A percentile compares a stretch with the other conserved stretches of the same genome.
phyloP scores from a whole-genome alignment of 768 basidiomycete genomes.

The Bullera alba region DNA sequence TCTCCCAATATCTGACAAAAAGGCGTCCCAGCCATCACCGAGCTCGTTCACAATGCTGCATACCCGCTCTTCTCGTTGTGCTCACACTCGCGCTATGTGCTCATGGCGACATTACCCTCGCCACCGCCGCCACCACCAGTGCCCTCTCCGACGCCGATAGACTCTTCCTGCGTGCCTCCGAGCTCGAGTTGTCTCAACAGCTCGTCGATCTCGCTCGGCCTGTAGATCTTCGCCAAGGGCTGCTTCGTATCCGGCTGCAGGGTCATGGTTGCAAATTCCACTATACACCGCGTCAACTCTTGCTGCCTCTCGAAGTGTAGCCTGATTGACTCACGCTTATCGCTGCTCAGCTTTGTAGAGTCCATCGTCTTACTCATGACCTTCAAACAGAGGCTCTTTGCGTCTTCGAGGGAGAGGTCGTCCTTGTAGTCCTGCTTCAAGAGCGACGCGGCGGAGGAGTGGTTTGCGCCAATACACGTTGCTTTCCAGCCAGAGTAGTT shows the following conservation, averaged over 20 bases:
- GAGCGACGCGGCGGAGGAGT: conserved; percentile 55
- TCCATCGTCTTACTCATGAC: conserved; percentile 99
- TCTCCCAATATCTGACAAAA: too few species aligned
- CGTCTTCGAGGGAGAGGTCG: conserved; percentile 81
- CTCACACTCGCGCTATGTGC: too few species aligned
- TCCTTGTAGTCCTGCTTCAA: conserved; percentile 99
- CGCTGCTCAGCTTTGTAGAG: conserved; percentile 88
- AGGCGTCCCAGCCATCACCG: too few species aligned
- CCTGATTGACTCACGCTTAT: conserved; percentile 67
- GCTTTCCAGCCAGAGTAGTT: conserved; percentile 99
- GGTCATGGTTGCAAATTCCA: conserved; percentile 92
- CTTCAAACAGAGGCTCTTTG: conserved; percentile 80
- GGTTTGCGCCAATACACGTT: conserved; percentile 97
- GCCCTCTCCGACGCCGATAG: conserved; percentile 41
- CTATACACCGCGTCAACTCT: conserved; percentile 49
- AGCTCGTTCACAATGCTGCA: too few species aligned
- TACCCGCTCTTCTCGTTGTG: too few species aligned
- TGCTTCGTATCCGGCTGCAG: conserved; percentile 67
- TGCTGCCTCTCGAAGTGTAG: neutral
- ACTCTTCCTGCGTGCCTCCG: conserved; percentile 70
- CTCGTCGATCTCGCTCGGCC: conserved; percentile 78
- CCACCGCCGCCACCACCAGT: conserved; percentile 43
- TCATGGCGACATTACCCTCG: conserved; percentile 40
- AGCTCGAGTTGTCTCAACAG: conserved; percentile 70
- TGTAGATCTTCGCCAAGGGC: conserved; percentile 86